These are phyloP conservation scores for Eragrostis nindensis DNA, from an alignment of 176 grass and related monocot species.

Conservation along the genomic window DNA sequence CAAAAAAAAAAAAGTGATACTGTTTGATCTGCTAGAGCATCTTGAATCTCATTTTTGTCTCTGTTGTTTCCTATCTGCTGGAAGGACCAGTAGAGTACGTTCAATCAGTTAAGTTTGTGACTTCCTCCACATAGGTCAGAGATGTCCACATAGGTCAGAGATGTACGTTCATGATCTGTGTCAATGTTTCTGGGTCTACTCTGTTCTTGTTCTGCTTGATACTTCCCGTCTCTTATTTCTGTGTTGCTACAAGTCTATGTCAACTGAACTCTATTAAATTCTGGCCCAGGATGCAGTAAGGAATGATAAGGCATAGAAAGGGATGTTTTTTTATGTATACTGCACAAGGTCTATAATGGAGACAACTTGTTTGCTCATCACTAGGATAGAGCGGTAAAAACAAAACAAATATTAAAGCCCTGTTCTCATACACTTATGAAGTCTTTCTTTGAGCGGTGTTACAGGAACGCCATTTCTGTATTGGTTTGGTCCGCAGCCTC, in stretches of 20 bases:
- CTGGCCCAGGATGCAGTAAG: neutral
- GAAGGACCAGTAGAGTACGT: neutral
- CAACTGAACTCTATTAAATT: neutral
- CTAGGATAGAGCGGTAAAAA: neutral
- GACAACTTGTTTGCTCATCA: neutral
- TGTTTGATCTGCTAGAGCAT: no score
- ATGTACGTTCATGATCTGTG: neutral
- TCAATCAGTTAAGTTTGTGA: neutral
- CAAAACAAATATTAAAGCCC: neutral
- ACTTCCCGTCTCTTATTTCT: neutral
- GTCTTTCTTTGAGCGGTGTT: neutral
- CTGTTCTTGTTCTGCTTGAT: neutral
- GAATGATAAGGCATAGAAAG: no score
- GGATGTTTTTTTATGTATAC: neutral
- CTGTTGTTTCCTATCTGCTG: no score
- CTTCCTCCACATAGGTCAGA: neutral
- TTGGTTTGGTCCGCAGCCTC: constrained; percentile 45
- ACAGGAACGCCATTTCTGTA: constrained; percentile 54
- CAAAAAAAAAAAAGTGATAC: no score
- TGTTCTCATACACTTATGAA: no score
- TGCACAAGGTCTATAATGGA: neutral
- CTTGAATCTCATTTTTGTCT: neutral
- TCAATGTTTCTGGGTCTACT: neutral
- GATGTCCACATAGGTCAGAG: no score
- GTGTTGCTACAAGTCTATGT: neutral